phyloP scores from a whole-genome alignment of 768 basidiomycete species.

The Rhodotorula sphaerocarpa region DNA sequence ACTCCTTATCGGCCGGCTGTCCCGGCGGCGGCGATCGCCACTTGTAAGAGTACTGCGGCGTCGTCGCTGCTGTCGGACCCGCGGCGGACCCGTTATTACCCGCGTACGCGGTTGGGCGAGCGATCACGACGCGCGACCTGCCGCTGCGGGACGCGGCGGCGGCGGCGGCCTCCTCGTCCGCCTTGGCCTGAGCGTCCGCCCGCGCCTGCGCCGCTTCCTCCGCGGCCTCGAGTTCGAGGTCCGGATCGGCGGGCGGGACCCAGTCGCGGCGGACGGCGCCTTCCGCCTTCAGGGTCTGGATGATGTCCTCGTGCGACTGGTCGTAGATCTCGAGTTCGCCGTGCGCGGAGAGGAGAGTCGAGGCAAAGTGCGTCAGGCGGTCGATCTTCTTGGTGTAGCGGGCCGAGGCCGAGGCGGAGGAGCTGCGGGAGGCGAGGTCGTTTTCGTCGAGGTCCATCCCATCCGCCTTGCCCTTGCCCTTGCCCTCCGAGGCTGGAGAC shows the following conservation, averaged over 20 bases:
- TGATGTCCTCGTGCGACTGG: constrained; percentile 73
- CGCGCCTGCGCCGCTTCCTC: background rate
- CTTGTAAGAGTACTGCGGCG: constrained; percentile 59
- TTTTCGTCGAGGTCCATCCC: constrained; percentile 53
- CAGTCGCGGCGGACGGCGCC: constrained; percentile 62
- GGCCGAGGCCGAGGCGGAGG: constrained; percentile 21
- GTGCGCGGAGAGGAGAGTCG: constrained; percentile 67
- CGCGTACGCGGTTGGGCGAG: background rate
- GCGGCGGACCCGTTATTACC: background rate
- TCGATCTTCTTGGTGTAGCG: constrained; percentile 51
- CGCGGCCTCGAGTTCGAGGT: constrained; percentile 3
- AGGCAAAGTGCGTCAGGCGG: constrained; percentile 72
- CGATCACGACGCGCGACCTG: constrained; percentile 17
- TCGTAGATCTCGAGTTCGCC: constrained; percentile 81
- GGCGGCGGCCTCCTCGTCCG: constrained; percentile 48
- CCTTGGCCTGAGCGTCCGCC: background rate
- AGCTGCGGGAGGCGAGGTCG: constrained; percentile 4
- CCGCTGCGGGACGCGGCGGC: background rate
- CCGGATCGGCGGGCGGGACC: constrained; percentile 60
- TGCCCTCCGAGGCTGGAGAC: constrained; percentile 35
- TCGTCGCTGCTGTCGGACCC: background rate
- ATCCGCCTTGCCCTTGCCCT: constrained; percentile 22
- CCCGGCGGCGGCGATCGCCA: constrained; percentile 53
- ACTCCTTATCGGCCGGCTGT: constrained; percentile 49
- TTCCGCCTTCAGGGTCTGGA: constrained; percentile 64